These are phyloP conservation scores for Rhizopogon vinicolor DNA, from an alignment of 768 basidiomycete genomes.

Conservation along the genomic window DNA sequence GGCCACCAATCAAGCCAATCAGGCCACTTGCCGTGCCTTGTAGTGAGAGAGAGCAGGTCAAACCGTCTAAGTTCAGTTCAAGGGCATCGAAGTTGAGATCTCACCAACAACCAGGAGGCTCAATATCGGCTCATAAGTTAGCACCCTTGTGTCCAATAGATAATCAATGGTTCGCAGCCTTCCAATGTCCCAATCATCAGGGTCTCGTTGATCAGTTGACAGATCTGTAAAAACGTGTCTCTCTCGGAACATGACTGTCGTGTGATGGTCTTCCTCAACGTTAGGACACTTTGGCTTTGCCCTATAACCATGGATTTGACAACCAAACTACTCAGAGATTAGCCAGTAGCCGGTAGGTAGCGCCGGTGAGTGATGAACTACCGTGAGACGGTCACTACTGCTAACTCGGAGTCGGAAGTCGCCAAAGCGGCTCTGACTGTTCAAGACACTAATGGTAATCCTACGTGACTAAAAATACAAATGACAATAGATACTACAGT, in stretches of 20 bases:
- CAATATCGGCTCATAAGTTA: slow-evolving; percentile 57
- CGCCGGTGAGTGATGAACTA: too few relatives aligned
- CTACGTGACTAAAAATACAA: slow-evolving; percentile 3
- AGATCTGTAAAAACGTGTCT: slow-evolving; percentile 37
- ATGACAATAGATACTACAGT: slow-evolving; percentile 6
- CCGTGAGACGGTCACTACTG: too few relatives aligned
- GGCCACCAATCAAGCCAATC: slow-evolving; percentile 63
- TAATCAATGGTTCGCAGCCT: slow-evolving; percentile 45
- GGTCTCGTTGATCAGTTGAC: slow-evolving; percentile 52
- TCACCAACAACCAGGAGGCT: slow-evolving; percentile 60
- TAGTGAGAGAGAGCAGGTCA: background rate
- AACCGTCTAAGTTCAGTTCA: background rate
- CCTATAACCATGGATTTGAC: background rate
- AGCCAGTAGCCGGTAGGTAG: background rate
- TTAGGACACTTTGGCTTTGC: background rate
- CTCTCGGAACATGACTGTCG: background rate
- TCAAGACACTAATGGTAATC: too few relatives aligned
- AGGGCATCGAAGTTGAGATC: slow-evolving; percentile 6
- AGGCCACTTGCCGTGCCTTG: slow-evolving; percentile 61
- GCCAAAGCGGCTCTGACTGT: too few relatives aligned
- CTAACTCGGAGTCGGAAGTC: too few relatives aligned
- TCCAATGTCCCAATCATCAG: slow-evolving; percentile 53
- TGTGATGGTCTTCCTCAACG: background rate
- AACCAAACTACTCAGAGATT: background rate
- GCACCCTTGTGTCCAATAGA: slow-evolving; percentile 43